Conservation (phyloP, 2,329 filamentous ascomycete species). For the Colletotrichum liriopes region DNA sequence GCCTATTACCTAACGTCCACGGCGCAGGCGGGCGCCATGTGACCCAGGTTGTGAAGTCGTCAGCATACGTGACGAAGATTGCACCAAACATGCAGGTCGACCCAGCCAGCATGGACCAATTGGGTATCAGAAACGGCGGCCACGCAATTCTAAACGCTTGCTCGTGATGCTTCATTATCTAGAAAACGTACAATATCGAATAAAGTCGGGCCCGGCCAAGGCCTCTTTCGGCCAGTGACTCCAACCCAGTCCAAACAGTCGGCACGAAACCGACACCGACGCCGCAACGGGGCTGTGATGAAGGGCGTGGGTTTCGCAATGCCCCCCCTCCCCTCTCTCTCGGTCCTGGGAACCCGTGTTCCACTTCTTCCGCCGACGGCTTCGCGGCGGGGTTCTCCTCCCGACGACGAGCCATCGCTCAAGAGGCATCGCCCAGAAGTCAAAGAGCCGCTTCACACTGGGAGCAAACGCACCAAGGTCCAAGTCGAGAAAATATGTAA, state of each 20-base stretch:
- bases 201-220: not conserved
- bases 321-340: not conserved
- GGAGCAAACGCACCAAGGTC: not conserved
- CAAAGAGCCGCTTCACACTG: not conserved
- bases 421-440: not conserved
- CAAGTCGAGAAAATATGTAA: not conserved
- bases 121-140: not conserved
- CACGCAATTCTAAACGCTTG: conserved; percentile 19
- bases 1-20: conserved; percentile 28
- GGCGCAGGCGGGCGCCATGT: not conserved
- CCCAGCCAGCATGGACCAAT: not conserved
- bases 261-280: conserved; percentile 21
- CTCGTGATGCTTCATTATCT: conserved; percentile 29
- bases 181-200: not conserved
- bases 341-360: conserved; percentile 8
- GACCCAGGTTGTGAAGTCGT: not conserved
- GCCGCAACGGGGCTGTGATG: conserved; percentile 4
- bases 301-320: not conserved
- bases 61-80: conserved; percentile 19
- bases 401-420: conserved; percentile 7
- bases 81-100: not conserved
- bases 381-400: not conserved
- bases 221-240: not conserved
- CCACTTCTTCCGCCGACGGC: conserved; percentile 24
- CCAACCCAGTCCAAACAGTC: conserved; percentile 7